Base-by-base conservation (phyloP, 208 protist genomes). In the Crithidia sp. region DNA sequence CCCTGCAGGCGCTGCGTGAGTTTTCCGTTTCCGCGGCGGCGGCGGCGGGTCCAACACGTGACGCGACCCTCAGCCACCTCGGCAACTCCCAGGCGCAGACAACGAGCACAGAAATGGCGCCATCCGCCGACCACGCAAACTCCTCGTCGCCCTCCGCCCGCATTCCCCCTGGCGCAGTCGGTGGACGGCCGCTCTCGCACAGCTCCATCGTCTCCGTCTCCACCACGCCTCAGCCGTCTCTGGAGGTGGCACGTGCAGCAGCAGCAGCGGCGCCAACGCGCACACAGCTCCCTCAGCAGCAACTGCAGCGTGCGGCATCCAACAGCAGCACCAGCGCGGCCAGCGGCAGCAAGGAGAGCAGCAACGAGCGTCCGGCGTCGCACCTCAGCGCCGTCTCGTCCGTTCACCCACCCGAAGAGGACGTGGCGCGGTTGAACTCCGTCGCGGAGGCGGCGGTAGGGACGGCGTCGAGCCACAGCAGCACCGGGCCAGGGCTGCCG, bases 381-480 rank as follows among this genome's bases (percentile, higher is more conserved):
- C 70, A 74, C 16, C 50, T 81, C 64, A 87, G 78, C 68, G 58
- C 61, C 52, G 76, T 87, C 64, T 81, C 77, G 9, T 87, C 82
- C 9, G 82, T 84, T 37, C 74, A 56, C 40, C 49, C 67, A 10
- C 39, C 60, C 1, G 61, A 62, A 19, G 72, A 74, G 55, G 74
- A 81, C 58, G 75, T 64, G 65, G 68, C 7, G 50, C 70, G 54
- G 4, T 49, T 73, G 59, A 37, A 73, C 47, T 79, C 74, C 14
- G 0, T 74, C 17, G 74, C 58, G 5, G 66, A 77, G 45, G 49
- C 39, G 6, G 56, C n/a, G 8, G 72, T 49, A 14, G 9, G n/a
- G 66, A 69, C 63, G 17, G 73, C 70, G 4, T 76, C 87, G n/a
- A 68, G 76, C 47, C 76, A 83, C 8, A 73, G 81, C 16, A 60